A percentile compares a stretch with the other conserved stretches of the same genome.
These are phyloP conservation scores for Petunia axillaris DNA, from an alignment of 257 asterid genomes.

Conservation along the genomic window DNA sequence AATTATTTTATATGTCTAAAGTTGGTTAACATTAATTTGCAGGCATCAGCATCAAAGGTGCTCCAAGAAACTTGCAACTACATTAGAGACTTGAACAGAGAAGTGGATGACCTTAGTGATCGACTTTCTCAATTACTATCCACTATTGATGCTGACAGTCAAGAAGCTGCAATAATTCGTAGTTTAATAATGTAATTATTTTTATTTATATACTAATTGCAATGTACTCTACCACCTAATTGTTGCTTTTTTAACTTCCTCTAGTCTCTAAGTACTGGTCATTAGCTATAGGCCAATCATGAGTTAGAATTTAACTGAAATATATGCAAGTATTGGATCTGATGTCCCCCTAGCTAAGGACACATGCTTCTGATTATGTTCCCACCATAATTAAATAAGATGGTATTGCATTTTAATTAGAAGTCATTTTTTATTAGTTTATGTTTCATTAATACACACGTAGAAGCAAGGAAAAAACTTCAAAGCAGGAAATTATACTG, in stretches of 20 bases:
- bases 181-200: constrained; percentile 22
- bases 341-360: not conserved
- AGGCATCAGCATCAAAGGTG: constrained; percentile 30
- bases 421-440: not conserved
- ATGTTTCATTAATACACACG: too few relatives aligned
- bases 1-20: not conserved
- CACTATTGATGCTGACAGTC: constrained; percentile 23
- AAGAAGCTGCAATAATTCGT: constrained; percentile 31
- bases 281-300: not conserved
- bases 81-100: constrained; percentile 28
- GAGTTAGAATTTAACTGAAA: not conserved
- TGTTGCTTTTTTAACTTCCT: not conserved
- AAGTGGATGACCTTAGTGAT: constrained; percentile 28
- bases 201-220: not conserved
- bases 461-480: too few relatives aligned
- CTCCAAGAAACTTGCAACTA: constrained; percentile 31
- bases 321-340: not conserved
- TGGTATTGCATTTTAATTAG: not conserved
- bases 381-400: not conserved
- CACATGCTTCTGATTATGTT: not conserved
- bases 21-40: not conserved
- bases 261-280: not conserved
- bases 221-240: not conserved
- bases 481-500: too few relatives aligned
- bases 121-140: constrained; percentile 28